These are phyloP conservation scores for Hericium erinaceus DNA, from an alignment of 768 basidiomycete species.

Conservation along the genomic window DNA sequence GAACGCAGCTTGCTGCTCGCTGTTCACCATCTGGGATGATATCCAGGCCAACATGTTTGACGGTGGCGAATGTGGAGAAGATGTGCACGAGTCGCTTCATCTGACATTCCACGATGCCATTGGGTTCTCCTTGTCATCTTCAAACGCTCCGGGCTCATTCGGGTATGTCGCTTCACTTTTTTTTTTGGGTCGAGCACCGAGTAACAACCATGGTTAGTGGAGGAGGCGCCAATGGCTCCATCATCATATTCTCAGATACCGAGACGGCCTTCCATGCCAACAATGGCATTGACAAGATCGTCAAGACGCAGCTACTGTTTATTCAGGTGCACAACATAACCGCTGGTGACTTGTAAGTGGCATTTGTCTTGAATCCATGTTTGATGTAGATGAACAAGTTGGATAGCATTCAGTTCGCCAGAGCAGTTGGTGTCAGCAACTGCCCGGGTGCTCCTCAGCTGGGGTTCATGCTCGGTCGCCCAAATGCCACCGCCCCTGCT, in stretches of 20 bases:
- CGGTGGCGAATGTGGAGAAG: constrained; percentile 19
- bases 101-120: constrained; percentile 22
- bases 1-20: constrained; percentile 23
- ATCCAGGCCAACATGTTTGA: constrained; percentile 23
- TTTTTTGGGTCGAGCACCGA: too few species aligned
- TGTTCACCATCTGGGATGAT: constrained; percentile 23
- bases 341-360: constrained; percentile 37
- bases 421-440: constrained; percentile 24
- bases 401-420: constrained; percentile 25
- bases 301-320: constrained; percentile 19
- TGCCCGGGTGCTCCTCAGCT: constrained; percentile 27
- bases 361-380: not conserved
- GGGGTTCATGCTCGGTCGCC: constrained; percentile 25
- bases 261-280: constrained; percentile 16
- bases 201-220: not conserved
- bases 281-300: constrained; percentile 13
- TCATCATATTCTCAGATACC: constrained; percentile 9
- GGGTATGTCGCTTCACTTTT: not conserved
- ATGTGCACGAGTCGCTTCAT: constrained; percentile 22
- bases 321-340: constrained; percentile 26
- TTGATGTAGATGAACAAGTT: not conserved
- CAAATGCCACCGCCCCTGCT: constrained; percentile 12
- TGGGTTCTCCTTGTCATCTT: constrained; percentile 7
- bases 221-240: constrained; percentile 19
- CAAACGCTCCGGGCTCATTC: not conserved